Evolutionary conservation across 2,329 filamentous ascomycete genomes (phyloP).

Genomic region (Xylariaceae sp.): DNA sequence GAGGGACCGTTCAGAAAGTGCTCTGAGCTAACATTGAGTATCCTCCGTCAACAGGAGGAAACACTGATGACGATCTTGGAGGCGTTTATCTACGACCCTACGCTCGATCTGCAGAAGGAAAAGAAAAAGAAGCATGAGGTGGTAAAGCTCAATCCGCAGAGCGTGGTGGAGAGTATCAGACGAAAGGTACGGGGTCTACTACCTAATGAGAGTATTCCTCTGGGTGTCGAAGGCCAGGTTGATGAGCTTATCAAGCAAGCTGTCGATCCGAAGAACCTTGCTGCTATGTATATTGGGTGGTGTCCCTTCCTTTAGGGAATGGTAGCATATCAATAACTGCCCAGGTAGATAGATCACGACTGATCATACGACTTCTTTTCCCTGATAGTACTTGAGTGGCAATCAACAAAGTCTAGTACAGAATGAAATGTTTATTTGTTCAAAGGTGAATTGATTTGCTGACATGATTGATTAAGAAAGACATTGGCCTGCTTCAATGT

Average conservation of each 20-base stretch:
- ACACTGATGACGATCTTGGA: conserved; percentile 96
- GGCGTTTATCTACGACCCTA: conserved; percentile 95
- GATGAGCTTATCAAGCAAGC: conserved; percentile 89
- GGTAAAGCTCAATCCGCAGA: conserved; percentile 55
- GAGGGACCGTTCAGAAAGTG: conserved; percentile 90
- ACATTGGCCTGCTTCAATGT: too few relatives aligned
- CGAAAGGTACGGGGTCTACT: conserved; percentile 82
- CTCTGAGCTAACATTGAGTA: conserved; percentile 79
- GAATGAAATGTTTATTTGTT: too few relatives aligned
- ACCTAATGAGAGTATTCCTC: conserved; percentile 81
- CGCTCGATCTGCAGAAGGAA: conserved; percentile 78
- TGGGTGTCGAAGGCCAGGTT: conserved; percentile 96
- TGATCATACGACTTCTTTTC: too few relatives aligned
- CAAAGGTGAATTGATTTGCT: too few relatives aligned
- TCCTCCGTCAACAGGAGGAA: conserved; percentile 88
- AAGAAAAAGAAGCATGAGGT: conserved; percentile 55
- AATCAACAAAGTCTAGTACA: too few relatives aligned
- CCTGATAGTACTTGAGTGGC: too few relatives aligned
- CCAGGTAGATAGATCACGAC: too few relatives aligned
- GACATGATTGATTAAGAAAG: too few relatives aligned
- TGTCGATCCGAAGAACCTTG: conserved; percentile 72
- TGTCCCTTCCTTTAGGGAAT: conserved; percentile 51
- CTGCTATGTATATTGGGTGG: conserved; percentile 98
- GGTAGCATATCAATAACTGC: too few relatives aligned
- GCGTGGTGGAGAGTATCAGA: conserved; percentile 84